phyloP scores from a whole-genome alignment of 768 basidiomycete genomes.

The Pholiota microspora region DNA sequence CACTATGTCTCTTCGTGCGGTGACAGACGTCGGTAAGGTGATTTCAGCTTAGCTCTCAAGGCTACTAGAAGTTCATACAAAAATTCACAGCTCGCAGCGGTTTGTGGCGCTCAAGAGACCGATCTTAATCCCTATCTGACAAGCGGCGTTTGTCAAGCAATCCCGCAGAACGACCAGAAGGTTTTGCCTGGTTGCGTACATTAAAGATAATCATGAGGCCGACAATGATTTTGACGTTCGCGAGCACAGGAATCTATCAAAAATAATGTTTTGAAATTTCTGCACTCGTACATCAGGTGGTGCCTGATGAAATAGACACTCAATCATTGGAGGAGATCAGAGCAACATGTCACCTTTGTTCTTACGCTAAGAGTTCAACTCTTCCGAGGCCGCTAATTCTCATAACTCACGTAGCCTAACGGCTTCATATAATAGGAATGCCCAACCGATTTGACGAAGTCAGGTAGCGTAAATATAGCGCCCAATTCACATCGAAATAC shows the following conservation, averaged over 20 bases:
- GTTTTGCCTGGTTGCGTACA: not conserved
- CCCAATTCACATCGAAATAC: too few species aligned
- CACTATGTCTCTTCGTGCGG: not conserved
- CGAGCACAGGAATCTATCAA: too few species aligned
- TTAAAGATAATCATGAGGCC: not conserved
- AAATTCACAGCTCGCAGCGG: not conserved
- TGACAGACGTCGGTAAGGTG: too few species aligned
- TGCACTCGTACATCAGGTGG: not conserved
- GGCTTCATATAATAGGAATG: too few species aligned
- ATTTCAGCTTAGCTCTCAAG: too few species aligned
- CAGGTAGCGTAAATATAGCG: too few species aligned
- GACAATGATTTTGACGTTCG: not conserved
- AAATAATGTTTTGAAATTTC: too few species aligned
- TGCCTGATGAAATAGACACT: not conserved
- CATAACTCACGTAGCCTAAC: too few species aligned
- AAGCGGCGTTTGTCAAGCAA: conserved; percentile 2
- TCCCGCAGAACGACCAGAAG: not conserved
- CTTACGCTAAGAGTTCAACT: not conserved
- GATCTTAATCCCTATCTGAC: not conserved
- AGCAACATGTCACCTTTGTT: not conserved
- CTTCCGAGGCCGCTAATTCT: not conserved
- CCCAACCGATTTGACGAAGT: too few species aligned
- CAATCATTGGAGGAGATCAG: not conserved
- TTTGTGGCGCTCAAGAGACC: not conserved
- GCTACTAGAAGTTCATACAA: not conserved